A percentile compares a stretch with the other conserved stretches of the same genome.
These are phyloP conservation scores for Thymus mandschuricus DNA, from an alignment of 257 asterid species.

Conservation along the genomic window DNA sequence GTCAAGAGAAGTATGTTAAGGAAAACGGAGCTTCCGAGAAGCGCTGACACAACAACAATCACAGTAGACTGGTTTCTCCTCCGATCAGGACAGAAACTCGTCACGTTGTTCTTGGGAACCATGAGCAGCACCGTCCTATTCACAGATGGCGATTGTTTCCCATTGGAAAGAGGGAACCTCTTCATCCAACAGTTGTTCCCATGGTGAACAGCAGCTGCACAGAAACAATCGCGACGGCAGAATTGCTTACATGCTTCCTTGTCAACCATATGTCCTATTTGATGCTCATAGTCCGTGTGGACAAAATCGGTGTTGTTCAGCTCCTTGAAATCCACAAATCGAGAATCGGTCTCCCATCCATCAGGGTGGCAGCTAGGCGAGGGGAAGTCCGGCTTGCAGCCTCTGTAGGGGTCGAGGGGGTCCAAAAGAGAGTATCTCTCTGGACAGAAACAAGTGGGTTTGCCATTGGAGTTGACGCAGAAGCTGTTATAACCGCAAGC, in stretches of 20 bases:
- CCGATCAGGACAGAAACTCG: conserved; percentile 6
- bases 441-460: conserved; percentile 46
- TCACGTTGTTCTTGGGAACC: conserved; percentile 17
- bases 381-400: conserved; percentile 44
- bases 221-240: conserved; percentile 48
- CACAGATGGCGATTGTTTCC: conserved; percentile 22
- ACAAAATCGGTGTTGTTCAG: conserved; percentile 43
- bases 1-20: conserved; percentile 33
- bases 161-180: conserved; percentile 50
- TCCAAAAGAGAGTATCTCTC: conserved; percentile 38
- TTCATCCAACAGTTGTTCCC: conserved; percentile 44
- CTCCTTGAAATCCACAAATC: conserved; percentile 10
- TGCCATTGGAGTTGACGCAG: conserved; percentile 34
- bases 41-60: conserved; percentile 40
- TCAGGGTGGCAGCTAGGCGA: conserved; percentile 28
- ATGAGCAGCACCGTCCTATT: conserved; percentile 31
- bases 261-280: not conserved
- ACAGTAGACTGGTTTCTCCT: conserved; percentile 17
- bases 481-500: conserved; percentile 59
- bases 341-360: conserved; percentile 20
- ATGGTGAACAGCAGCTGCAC: conserved; percentile 41
- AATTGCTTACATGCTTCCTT: conserved; percentile 28
- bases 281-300: conserved; percentile 42
- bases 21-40: conserved; percentile 47
- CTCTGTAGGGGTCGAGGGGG: conserved; percentile 24